Evolutionary conservation across 1,284 basidiomycete genomes (phyloP), one percentile per base, ranked within the genome.

Genomic region (Trametes hirsuta): DNA sequence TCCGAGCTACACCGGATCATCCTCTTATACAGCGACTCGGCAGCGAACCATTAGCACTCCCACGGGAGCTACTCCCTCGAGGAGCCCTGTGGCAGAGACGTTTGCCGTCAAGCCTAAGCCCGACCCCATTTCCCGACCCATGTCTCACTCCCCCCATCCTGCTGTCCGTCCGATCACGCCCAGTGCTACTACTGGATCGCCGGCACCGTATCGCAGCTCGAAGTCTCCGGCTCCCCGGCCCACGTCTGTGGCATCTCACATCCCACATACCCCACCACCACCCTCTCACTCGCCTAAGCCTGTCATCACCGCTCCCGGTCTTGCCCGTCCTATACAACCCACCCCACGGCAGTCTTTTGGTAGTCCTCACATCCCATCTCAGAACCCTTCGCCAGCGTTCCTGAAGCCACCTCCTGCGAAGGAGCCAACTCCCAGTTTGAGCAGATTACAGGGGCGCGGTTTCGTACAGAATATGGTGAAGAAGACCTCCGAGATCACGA

Each of bases 401-500:
- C 74, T 86, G 18, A 83, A 82, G 49, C 76, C 81, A 0, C 77
- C 83, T 2, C 67, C 79, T 4, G 71, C 78, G 50, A 93, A 92
- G 68, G 90, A 91, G 53, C 83, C 84, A 4, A 91, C 90, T 2
- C 91, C 91, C 2, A 91, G 89, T 69, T 83, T 93, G 30, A 92
- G 88, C 64, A 77, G 90, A 58, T 75, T 93, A n/a, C 85, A 92
- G 67, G 91, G 91, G 6, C 84, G 91, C 45, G 91, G 91, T 1
- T 93, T 93, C 68, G 91, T 93, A 6, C 87, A 90, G 72, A 90
- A 82, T 65, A 85, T 91, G 76, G 87, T 93, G 35, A 86, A 88
- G 73, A 86, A 81, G 40, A 90, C 82, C 66, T 77, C 81, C 18
- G 77, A 83, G 61, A 71, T 86, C 3, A 80, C 82, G 63, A 64